Base-by-base conservation (phyloP, 352 stramenopile species). In the Blastocystis sp. region DNA sequence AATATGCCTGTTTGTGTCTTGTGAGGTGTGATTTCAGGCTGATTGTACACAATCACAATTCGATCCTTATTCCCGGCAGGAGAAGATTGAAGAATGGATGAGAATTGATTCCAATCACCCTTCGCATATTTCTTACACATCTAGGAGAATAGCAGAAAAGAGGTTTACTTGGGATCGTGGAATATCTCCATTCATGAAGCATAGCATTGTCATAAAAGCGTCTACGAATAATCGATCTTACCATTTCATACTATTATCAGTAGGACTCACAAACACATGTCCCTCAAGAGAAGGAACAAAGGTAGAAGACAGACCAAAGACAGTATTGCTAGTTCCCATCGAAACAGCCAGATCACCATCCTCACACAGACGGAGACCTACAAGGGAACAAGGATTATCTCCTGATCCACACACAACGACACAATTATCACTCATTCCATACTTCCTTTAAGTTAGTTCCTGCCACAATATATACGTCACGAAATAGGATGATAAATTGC, bases 261-360 rank as follows among this genome's bases (percentile, higher is more conserved):
- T 78, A 5, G 80, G 84, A 24, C 66, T 81, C 15, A 89, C 58
- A 48, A 91, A 91, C 22, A 91, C 87, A 73, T 90, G 89, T 59
- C 69, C 89, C 56, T 76, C 70, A 2, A 5, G 30, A 9, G 22
- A 56, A 22, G 56, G 69, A 40, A 24, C 13, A 22, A n/a, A 73
- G 0, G 48, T 59, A 4, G 51, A 30, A 15, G 54, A 64, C 0
- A 90, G 51, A 33, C 40, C 87, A 56, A 90, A 88, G 22, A 87
- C 73, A n/a, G 90, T 91, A 44, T 91, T 90, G 22, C 66, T 90
- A 6, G 90, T 91, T 24, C 90, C 90, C 17, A 91, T 62, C 24
- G 51, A 87, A 0, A 91, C 56, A 13, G 75, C 88, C 7, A 91
- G 59, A 69, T 91, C 90, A 24, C 69, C 78, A 19, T 57, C n/a